Percentiles rank a stretch among this genome's conserved stretches.
Evolutionary conservation across 2,329 filamentous ascomycete species (phyloP).

Genomic region (Fusarium secorum): DNA sequence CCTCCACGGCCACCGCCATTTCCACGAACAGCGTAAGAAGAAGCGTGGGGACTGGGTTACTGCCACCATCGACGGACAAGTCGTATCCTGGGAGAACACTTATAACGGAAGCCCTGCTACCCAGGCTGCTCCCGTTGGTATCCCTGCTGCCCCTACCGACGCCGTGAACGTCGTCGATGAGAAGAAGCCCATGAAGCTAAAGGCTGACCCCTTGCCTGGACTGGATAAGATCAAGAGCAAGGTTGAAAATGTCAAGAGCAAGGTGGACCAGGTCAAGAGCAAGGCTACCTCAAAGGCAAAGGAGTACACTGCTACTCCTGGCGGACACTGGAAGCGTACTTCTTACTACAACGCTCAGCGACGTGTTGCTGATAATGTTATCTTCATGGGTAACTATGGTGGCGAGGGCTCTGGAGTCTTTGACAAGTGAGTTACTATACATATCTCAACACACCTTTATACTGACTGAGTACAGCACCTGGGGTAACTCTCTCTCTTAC

Average conservation of each 20-base stretch:
- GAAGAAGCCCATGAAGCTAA: conserved; percentile 3
- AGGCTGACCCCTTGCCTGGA: conserved; percentile 10
- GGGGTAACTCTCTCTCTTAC: conserved; percentile 57
- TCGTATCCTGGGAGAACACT: conserved; percentile 66
- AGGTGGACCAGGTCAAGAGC: conserved; percentile 23
- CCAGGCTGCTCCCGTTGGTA: conserved; percentile 24
- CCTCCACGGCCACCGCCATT: conserved; percentile 56
- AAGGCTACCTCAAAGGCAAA: conserved; percentile 5
- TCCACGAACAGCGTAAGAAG: conserved; percentile 55
- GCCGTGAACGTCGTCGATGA: not conserved
- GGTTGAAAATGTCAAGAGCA: conserved; percentile 18
- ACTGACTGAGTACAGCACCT: conserved; percentile 45
- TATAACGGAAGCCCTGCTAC: conserved; percentile 49
- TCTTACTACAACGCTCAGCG: conserved; percentile 56
- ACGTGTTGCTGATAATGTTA: conserved; percentile 52
- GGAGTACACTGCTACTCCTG: conserved; percentile 17
- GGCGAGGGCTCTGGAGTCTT: conserved; percentile 53
- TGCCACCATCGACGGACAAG: conserved; percentile 65
- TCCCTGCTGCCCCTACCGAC: conserved; percentile 9
- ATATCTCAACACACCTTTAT: not conserved
- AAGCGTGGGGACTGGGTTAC: conserved; percentile 59
- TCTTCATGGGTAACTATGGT: conserved; percentile 60
- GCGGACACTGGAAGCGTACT: conserved; percentile 51
- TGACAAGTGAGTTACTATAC: conserved; percentile 50
- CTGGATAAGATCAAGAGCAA: conserved; percentile 23